Base-by-base conservation (phyloP, 108 stramenopile genomes). In the Nitzschia sp. region DNA sequence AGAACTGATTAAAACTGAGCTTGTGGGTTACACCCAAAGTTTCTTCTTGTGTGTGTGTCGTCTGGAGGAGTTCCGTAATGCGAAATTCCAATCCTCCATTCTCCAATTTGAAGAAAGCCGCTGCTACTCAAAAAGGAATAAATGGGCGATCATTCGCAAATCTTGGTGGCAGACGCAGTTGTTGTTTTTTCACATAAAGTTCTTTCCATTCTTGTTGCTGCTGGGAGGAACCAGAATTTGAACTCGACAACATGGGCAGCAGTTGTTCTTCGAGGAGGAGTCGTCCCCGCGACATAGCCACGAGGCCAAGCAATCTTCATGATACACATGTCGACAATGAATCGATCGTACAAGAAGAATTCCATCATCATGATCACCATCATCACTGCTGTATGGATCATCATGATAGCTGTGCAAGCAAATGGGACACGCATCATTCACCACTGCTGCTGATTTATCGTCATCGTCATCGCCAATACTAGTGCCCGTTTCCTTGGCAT, bases 261-360 rank as follows among this genome's bases (percentile, higher is more conserved):
- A n/a, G 19, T 11, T 50, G 48, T 13, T 13, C 13, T 41, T 6
- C 38, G 13, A n/a, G n/a, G n/a, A n/a, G n/a, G n/a, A n/a, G n/a
- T n/a, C n/a, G n/a, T n/a, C n/a, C n/a, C n/a, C n/a, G n/a, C 9
- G 6, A 13, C 38, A 41, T 13, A 50, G 48, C 48, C 48, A 50
- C 48, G 19, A 21, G 19, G 48, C 48, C 21, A 50, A 50, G 19
- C 48, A 50, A 50, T 50, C 48, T 50, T 50, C 48, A 50, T 50
- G 48, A 50, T n/a, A 50, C 19, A 4, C 48, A 50, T 50, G 48
- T 4, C 21, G 13, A 50, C 48, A 50, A 8, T 16, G 9, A 4
- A n/a, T 50, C 19, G 48, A 21, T 19, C 13, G 19, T n/a, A 50
- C 48, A 4, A 50, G 16, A 11, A n/a, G 4, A 21, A n/a, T 21